These are phyloP conservation scores for Geotrichum cucujoidarum DNA, from an alignment of 1,139 yeast species.

Conservation along the genomic window DNA sequence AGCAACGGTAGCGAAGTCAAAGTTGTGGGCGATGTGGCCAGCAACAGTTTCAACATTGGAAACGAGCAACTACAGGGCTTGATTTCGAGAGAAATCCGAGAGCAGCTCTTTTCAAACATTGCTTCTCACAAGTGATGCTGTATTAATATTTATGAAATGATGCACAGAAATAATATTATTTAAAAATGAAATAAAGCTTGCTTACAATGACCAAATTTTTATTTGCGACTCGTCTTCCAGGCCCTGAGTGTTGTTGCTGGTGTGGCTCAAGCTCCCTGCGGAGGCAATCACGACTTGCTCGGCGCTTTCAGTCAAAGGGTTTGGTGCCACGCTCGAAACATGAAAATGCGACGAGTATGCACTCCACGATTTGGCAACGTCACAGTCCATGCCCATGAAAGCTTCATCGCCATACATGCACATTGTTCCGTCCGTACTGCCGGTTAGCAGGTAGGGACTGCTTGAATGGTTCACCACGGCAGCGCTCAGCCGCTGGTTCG, in stretches of 20 bases:
- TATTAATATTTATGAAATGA: too few species aligned
- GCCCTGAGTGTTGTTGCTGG: slow-evolving; percentile 11
- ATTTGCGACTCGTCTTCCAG: slow-evolving; percentile 11
- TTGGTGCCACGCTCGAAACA: slow-evolving; percentile 25
- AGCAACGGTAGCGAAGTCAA: slow-evolving; percentile 6
- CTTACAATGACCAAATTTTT: slow-evolving; percentile 12
- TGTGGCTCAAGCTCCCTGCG: slow-evolving; percentile 8
- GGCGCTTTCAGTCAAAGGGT: slow-evolving; percentile 21
- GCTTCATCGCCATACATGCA: slow-evolving; percentile 29
- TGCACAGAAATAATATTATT: too few species aligned
- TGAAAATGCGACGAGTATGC: slow-evolving; percentile 19
- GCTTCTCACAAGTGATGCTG: slow-evolving; percentile 1
- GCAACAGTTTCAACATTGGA: slow-evolving; percentile 30
- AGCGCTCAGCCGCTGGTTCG: slow-evolving; percentile 31
- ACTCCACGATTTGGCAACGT: slow-evolving; percentile 11
- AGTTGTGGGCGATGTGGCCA: slow-evolving; percentile 22
- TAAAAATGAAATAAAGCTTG: too few species aligned
- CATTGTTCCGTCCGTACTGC: slow-evolving; percentile 27
- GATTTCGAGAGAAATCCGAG: slow-evolving; percentile 30
- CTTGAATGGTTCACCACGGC: slow-evolving; percentile 13
- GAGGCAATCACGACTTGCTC: slow-evolving; percentile 6
- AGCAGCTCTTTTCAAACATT: slow-evolving; percentile 25
- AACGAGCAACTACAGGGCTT: slow-evolving; percentile 36
- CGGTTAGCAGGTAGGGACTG: slow-evolving; percentile 27
- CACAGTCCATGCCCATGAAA: slow-evolving; percentile 25